A percentile compares a stretch with the other conserved stretches of the same genome.
Conservation (phyloP, 805 yeast genomes). For the Lachancea kluyveri region DNA sequence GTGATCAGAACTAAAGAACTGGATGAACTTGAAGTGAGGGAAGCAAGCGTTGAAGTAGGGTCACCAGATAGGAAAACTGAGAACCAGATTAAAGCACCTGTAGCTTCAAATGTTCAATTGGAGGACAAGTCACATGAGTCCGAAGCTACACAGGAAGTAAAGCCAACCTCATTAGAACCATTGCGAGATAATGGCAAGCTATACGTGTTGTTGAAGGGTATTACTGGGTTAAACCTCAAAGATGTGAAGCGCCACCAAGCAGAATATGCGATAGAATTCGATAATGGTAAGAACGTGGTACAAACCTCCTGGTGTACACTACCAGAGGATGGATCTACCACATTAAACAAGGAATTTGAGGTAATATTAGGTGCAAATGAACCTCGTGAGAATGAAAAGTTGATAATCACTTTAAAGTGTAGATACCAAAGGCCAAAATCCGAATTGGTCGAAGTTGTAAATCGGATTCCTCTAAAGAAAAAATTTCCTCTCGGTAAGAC, state of each 20-base stretch:
- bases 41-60: background rate
- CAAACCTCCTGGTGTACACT: conserved; percentile 48
- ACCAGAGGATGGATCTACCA: conserved; percentile 22
- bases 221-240: conserved; percentile 42
- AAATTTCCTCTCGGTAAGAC: conserved; percentile 26
- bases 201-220: conserved; percentile 44
- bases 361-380: conserved; percentile 39
- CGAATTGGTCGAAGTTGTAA: conserved; percentile 53
- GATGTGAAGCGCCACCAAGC: conserved; percentile 41
- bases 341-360: conserved; percentile 73
- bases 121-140: background rate
- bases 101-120: background rate
- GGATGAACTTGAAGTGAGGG: background rate
- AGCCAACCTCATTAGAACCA: background rate
- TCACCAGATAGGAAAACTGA: background rate
- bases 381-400: conserved; percentile 38
- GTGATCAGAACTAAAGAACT: conserved; percentile 12
- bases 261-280: conserved; percentile 47
- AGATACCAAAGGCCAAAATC: conserved; percentile 42
- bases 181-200: conserved; percentile 39
- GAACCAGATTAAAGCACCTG: background rate
- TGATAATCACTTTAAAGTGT: conserved; percentile 69
- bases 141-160: background rate
- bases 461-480: conserved; percentile 43
- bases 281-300: conserved; percentile 77